phyloP scores from a whole-genome alignment of 345 rosid genomes.

The Xanthoceras sorbifolium region DNA sequence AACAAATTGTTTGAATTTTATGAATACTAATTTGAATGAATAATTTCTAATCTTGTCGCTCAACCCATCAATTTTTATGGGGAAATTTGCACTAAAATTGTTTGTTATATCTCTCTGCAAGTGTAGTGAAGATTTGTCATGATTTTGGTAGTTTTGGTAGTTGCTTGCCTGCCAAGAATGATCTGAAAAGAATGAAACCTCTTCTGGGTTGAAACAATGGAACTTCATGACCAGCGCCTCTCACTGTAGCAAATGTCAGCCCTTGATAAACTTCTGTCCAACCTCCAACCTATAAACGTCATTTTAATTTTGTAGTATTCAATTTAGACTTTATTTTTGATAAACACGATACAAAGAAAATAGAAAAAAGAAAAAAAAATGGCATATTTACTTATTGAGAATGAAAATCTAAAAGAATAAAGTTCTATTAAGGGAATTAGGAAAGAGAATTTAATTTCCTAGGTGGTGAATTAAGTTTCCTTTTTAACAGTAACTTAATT shows the following conservation, averaged over 20 bases:
- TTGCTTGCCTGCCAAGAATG: slow-evolving; percentile 50
- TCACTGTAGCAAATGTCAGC: slow-evolving; percentile 56
- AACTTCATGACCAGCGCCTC: slow-evolving; percentile 73
- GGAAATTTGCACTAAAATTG: not conserved
- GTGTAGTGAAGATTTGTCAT: slow-evolving; percentile 13
- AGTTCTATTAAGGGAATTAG: too few relatives aligned
- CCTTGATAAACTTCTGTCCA: slow-evolving; percentile 76
- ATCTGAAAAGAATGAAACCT: slow-evolving; percentile 48
- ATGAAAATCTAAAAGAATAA: too few relatives aligned
- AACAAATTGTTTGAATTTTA: slow-evolving; percentile 15
- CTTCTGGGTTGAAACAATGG: slow-evolving; percentile 50
- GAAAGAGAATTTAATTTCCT: too few relatives aligned
- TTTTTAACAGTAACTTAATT: too few relatives aligned
- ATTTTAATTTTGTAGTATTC: not conserved
- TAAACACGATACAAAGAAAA: not conserved
- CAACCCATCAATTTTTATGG: slow-evolving; percentile 9
- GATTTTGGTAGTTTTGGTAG: slow-evolving; percentile 50
- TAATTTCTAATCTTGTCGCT: slow-evolving; percentile 11
- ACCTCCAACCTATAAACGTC: slow-evolving; percentile 69
- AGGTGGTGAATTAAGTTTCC: too few relatives aligned
- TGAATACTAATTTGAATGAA: slow-evolving; percentile 21
- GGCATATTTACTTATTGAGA: too few relatives aligned
- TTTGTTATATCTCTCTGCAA: not conserved
- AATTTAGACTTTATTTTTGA: not conserved
- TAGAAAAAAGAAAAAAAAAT: not conserved